Percentiles rank a stretch among this genome's conserved stretches.
phyloP scores from a whole-genome alignment of 495 filamentous ascomycete species.

The Penicillium herquei region DNA sequence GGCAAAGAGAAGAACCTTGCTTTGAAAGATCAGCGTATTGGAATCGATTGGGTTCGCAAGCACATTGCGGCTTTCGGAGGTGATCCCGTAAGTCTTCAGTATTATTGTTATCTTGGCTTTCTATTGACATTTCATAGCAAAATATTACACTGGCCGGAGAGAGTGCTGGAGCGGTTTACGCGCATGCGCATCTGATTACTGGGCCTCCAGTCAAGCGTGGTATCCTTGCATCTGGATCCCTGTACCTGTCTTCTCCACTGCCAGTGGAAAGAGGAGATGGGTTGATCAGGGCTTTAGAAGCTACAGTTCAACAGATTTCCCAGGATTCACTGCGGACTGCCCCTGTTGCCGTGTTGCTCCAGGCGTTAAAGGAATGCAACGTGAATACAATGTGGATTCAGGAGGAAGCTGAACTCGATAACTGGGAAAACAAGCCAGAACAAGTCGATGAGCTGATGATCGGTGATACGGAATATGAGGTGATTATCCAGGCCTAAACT shows the following conservation, averaged over 20 bases:
- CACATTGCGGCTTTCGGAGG: conserved; percentile 63
- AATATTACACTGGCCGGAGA: conserved; percentile 40
- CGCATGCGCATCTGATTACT: conserved; percentile 39
- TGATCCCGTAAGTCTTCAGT: conserved; percentile 42
- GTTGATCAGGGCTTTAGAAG: conserved; percentile 27
- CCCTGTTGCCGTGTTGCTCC: conserved; percentile 25
- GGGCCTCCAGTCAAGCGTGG: conserved; percentile 37
- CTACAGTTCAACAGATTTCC: conserved; percentile 29
- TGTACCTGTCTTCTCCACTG: conserved; percentile 36
- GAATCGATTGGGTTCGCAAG: conserved; percentile 58
- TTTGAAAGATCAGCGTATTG: conserved; percentile 65
- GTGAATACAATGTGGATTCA: conserved; percentile 43
- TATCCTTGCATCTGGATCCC: conserved; percentile 34
- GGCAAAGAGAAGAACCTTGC: conserved; percentile 54
- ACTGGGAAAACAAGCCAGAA: conserved; percentile 33
- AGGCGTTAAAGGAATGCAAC: conserved; percentile 34
- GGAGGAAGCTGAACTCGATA: conserved; percentile 29
- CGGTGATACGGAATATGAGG: conserved; percentile 42
- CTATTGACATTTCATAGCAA: conserved; percentile 15
- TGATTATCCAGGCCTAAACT: conserved; percentile 3
- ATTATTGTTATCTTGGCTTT: neutral
- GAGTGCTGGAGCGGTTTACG: conserved; percentile 41
- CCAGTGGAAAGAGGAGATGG: conserved; percentile 29
- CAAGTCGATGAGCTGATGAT: conserved; percentile 41
- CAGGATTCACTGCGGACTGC: conserved; percentile 29